Conservation (phyloP, 345 rosid species). For the Hypericum androsaemum region DNA sequence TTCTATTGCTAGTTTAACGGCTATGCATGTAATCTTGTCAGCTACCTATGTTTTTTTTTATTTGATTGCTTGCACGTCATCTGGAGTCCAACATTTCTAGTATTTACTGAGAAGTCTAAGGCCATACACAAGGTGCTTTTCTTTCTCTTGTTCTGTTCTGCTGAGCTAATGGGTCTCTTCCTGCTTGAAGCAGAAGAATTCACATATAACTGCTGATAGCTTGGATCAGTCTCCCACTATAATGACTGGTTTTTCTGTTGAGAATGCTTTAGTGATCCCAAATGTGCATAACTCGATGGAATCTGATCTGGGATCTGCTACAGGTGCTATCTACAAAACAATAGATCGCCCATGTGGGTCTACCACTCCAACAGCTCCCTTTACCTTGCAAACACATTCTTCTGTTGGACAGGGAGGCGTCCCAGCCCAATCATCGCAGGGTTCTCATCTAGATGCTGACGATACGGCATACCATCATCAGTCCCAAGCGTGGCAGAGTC, state of each 20-base stretch:
- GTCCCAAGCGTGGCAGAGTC: conserved; percentile 32
- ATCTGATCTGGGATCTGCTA: conserved; percentile 29
- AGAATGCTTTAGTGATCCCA: conserved; percentile 23
- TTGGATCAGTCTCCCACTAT: conserved; percentile 34
- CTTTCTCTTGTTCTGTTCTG: background rate
- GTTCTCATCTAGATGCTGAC: conserved; percentile 34
- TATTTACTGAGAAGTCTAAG: background rate
- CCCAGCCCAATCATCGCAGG: conserved; percentile 30
- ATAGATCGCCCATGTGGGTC: conserved; percentile 22
- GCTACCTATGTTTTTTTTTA: background rate
- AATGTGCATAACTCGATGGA: conserved; percentile 33
- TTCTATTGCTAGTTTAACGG: no score
- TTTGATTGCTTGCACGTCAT: background rate
- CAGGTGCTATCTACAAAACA: conserved; percentile 20
- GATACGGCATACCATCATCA: conserved; percentile 34
- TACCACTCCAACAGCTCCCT: conserved; percentile 18
- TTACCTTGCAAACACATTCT: conserved; percentile 29
- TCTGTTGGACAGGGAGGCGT: conserved; percentile 27
- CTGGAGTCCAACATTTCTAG: background rate
- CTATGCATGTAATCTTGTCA: background rate
- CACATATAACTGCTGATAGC: conserved; percentile 29
- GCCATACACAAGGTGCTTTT: background rate
- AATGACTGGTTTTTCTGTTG: conserved; percentile 38
- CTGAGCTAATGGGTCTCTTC: background rate
- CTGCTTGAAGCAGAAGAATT: conserved; percentile 37